Percentiles rank a stretch among this genome's conserved stretches.
phyloP scores from a whole-genome alignment of 2,329 filamentous ascomycete species.

The Penicillium sp. region DNA sequence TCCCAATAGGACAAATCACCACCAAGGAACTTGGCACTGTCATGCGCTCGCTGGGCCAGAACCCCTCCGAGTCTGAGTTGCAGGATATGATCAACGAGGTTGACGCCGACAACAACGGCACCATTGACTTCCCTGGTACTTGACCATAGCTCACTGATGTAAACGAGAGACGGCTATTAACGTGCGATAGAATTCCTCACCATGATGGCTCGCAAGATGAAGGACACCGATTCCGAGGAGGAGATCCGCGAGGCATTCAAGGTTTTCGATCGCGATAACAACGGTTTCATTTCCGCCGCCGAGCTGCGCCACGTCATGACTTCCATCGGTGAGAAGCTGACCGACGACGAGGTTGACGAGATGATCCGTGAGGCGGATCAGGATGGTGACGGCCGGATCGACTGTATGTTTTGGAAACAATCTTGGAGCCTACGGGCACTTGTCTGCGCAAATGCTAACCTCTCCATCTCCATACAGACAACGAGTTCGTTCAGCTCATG shows the following conservation, averaged over 20 bases:
- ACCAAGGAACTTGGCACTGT: conserved; percentile 88
- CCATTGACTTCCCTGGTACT: conserved; percentile 86
- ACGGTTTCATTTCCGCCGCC: conserved; percentile 85
- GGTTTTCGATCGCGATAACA: conserved; percentile 88
- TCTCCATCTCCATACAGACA: conserved; percentile 57
- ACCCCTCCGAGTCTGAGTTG: conserved; percentile 84
- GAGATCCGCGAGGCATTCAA: conserved; percentile 89
- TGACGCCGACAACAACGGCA: conserved; percentile 88
- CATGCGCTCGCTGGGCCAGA: conserved; percentile 87
- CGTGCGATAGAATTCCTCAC: conserved; percentile 71
- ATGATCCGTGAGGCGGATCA: conserved; percentile 92
- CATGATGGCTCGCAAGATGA: conserved; percentile 95
- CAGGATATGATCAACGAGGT: conserved; percentile 96
- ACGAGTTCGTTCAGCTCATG: conserved; percentile 92
- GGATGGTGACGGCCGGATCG: conserved; percentile 83
- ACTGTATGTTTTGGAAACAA: conserved; percentile 60
- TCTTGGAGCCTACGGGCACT: not conserved
- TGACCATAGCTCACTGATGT: conserved; percentile 1
- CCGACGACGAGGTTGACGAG: conserved; percentile 86
- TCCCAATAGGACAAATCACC: conserved; percentile 73
- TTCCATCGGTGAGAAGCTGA: conserved; percentile 87
- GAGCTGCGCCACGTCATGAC: conserved; percentile 91
- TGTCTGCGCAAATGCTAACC: conserved; percentile 26
- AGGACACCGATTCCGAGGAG: conserved; percentile 88
- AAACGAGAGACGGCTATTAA: conserved; percentile 12